Base-by-base conservation (phyloP, 176 grass and related monocot species). In the Guadua angustifolia region DNA sequence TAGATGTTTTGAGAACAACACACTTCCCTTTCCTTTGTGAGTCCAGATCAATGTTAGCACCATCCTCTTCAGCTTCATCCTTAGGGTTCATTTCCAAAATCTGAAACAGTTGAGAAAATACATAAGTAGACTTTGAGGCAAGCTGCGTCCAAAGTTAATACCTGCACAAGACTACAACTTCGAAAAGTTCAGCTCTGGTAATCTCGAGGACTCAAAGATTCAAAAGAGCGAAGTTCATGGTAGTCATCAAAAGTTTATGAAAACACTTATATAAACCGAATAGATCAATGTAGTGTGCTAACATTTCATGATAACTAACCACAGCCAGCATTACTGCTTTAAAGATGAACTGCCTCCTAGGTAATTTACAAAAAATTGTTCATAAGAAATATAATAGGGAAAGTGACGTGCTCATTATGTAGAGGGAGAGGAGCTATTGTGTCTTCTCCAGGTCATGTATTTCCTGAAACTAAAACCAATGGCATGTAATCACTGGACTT, bases 41-140 rank as follows among this genome's bases (percentile, higher is more conserved):
- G 56, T 94, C 95, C 25, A 94, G 84, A 76, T 94, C 95, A 69
- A 97, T 89, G 77, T 97, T 97, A 65, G 92, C 92, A 81, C 92
- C 90, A 89, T 97, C 92, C 79, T 93, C 95, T 46, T 94, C 90
- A 71, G 95, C 92, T 71, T 94, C 95, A 74, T 97, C 95, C 74
- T 97, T 90, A 33, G 95, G 46, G 46, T 49, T 49, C 3, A 49
- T 49, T 15, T 49, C 46, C 46, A 49, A 49, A 14, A 49, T 49
- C 0, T 49, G n/a, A n/a, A n/a, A n/a, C n/a, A n/a, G n/a, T n/a
- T n/a, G n/a, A n/a, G n/a, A n/a, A n/a, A n/a, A n/a, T 51, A 36
- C 40, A 39, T 32, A 26, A 85, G 58, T 77, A 78, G 16, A 71
- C 55, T 40, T 69, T 6, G 4, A 40, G 50, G 15, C 9, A 71